Base-by-base conservation (phyloP, 306 rosid genomes). In the Heteromeles arbutifolia region DNA sequence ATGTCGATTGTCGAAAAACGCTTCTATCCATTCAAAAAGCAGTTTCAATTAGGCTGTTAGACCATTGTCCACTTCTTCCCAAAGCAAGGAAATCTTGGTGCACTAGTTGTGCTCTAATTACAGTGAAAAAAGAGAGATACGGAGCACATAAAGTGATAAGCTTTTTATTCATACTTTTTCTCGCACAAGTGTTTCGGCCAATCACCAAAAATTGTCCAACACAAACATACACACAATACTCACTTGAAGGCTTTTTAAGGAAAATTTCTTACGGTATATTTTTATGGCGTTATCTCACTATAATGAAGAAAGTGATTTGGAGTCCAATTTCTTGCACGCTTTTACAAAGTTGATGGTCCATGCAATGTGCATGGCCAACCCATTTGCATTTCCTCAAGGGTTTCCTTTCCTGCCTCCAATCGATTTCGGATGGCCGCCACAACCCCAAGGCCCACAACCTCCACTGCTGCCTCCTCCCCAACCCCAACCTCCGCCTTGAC, bases 381-480 rank as follows among this genome's bases (percentile, higher is more conserved):
- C n/a, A 25, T 10, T 18, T 19, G 67, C 7, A 6, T 34, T 14
- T 6, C 6, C 39, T 8, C 22, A 25, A 81, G 22, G 78, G 66
- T 4, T 59, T 41, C 11, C 70, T 54, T 58, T 78, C 4, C 13
- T n/a, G 32, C 70, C 56, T 28, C 72, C 81, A 24, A 48, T 50
- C 61, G 83, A 65, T 48, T 79, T 79, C 11, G 32, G 31, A n/a
- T 22, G 73, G 24, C 70, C 81, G 1, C 67, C 12, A 26, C 85
- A 73, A 4, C 83, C 83, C 75, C 85, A 82, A 31, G 45, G 63
- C 69, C 81, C 75, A 45, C 85, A 73, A 21, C 72, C 76, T 3
- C 58, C 63, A 6, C 73, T 69, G 3, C 72, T 48, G 28, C 79
- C 83, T 58, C 83, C 77, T 57, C 81, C 78, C 73, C 84, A 11